Percentiles rank a stretch among this genome's conserved stretches.
Evolutionary conservation across 164 flowering plant species (phyloP).

Genomic region (Umbilicus rupestris): DNA sequence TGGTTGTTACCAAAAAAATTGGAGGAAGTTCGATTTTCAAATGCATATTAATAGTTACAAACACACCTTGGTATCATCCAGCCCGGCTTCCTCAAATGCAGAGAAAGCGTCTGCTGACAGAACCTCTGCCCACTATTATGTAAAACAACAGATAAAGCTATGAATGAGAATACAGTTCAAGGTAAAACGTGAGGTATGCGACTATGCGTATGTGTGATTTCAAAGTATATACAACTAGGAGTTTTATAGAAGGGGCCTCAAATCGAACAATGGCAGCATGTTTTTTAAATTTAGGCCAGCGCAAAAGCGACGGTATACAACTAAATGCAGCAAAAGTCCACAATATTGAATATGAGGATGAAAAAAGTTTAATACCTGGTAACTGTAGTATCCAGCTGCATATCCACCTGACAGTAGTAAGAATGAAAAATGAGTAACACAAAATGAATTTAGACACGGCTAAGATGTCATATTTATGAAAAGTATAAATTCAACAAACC

Average conservation of each 20-base stretch:
- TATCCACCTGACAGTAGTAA: constrained; percentile 55
- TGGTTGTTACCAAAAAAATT: too few species aligned
- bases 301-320: neutral
- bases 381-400: constrained; percentile 98
- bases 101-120: constrained; percentile 97
- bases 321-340: neutral
- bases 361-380: constrained; percentile 48
- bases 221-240: neutral
- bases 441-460: too few species aligned
- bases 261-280: neutral
- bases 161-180: neutral
- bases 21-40: neutral
- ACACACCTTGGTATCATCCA: constrained; percentile 63
- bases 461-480: neutral
- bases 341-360: neutral
- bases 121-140: constrained; percentile 96
- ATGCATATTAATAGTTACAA: neutral
- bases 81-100: constrained; percentile 94
- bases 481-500: constrained; percentile 26
- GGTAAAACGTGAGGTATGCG: neutral
- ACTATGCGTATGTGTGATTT: neutral
- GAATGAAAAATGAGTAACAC: neutral
- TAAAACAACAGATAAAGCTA: neutral
- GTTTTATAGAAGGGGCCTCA: neutral
- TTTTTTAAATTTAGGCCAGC: too few species aligned